Evolutionary conservation across 306 rosid species (phyloP), one percentile per base, ranked within the genome.

Genomic region (Ormosia emarginata): DNA sequence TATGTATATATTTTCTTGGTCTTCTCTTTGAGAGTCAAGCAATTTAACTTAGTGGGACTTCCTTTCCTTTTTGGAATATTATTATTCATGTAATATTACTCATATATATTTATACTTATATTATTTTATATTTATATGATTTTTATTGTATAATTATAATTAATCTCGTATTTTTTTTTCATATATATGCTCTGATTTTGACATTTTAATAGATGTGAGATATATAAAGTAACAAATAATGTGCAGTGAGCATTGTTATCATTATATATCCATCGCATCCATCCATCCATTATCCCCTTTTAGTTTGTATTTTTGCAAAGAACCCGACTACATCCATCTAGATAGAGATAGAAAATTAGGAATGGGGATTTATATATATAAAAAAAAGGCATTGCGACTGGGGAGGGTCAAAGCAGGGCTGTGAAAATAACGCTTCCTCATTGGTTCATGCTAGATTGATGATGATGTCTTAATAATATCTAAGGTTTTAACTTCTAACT

Each of bases 1-100:
- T 14, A 2, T 49, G 10, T 12, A 34, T 71, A 0, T 50, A 8
- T 59, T 73, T 67, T 50, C 14, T 15, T 66, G 39, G 58, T 84
- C 82, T 75, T 71, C 82, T 71, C 49, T 65, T 75, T 8, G n/a
- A 71, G 88, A 71, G 88, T 82, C 85, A 84, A 82, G 4, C 8
- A 53, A 40, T 77, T 67, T 81, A 85, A 81, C 56, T 76, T 55
- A 37, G 67, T 84, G 79, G 53, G 86, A 46, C 57, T 75, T 37
- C 47, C 52, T 24, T 50, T 72, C 53, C 53, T 47, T 40, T 24
- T 0, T 11, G 17, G 4, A 8, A 7, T 15, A 43, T 58, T 40
- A 73, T 0, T n/a, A 15, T 24, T 0, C 1, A 24, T 24, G 24
- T 24, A 24, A 24, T 24, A 0, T 24, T 24, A 24, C 1, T 24